Percentiles rank a stretch among this genome's conserved stretches.
These are phyloP conservation scores for Trametes meyenii DNA, from an alignment of 768 basidiomycete genomes.

Conservation along the genomic window DNA sequence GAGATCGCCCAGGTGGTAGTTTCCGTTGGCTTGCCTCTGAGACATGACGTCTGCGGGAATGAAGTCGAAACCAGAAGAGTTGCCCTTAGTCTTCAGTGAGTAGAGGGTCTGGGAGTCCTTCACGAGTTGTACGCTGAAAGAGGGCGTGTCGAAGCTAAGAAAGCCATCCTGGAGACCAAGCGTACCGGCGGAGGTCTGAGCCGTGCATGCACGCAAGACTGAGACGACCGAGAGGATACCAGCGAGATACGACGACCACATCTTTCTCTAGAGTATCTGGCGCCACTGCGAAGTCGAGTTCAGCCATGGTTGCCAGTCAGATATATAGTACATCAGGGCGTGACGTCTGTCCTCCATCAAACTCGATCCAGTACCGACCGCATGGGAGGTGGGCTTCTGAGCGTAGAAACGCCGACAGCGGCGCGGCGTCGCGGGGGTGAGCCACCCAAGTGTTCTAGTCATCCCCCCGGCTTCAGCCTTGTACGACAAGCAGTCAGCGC, in stretches of 20 bases:
- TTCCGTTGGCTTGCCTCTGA: conserved; percentile 47
- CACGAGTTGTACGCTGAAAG: conserved; percentile 49
- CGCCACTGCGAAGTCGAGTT: background rate
- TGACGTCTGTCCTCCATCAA: background rate
- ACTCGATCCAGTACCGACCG: conserved; percentile 1
- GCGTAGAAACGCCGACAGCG: background rate
- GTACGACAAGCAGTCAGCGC: background rate
- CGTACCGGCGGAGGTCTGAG: conserved; percentile 27
- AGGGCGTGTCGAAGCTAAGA: conserved; percentile 47
- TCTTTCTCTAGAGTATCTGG: background rate
- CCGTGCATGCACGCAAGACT: background rate
- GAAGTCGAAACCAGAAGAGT: conserved; percentile 48
- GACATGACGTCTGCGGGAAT: conserved; percentile 55
- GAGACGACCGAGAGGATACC: background rate
- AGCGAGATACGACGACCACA: background rate
- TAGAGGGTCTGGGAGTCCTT: conserved; percentile 60
- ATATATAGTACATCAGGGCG: background rate
- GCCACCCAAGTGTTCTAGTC: background rate
- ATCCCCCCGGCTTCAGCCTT: background rate
- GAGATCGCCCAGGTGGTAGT: conserved; percentile 59
- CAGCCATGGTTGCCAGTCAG: background rate
- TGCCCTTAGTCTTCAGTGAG: conserved; percentile 45
- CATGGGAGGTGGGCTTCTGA: background rate
- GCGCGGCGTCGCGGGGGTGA: background rate
- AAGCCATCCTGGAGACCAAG: conserved; percentile 53